Conservation (phyloP, 208 protist genomes). For the Leishmania major region DNA sequence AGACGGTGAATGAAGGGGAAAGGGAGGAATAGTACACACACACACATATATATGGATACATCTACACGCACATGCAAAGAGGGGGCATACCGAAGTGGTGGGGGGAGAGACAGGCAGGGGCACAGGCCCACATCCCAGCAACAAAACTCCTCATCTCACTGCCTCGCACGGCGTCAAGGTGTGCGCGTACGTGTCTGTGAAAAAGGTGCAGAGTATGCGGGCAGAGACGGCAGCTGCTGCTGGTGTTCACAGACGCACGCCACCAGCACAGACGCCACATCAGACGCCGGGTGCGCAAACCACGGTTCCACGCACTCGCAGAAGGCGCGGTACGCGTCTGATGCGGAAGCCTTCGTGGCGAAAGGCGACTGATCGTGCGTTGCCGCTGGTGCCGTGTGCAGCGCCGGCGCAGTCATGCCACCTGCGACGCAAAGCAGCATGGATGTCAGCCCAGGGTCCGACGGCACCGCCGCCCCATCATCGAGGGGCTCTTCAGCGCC, state of each 20-base stretch:
- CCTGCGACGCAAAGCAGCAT: constrained; percentile 27
- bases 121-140: not conserved
- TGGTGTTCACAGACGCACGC: constrained; percentile 11
- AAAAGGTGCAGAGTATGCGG: not conserved
- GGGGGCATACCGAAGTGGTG: not conserved
- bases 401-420: constrained; percentile 11
- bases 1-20: not conserved
- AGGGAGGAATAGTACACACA: not conserved
- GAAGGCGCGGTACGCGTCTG: constrained; percentile 16
- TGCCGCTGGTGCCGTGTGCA: not conserved
- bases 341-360: not conserved
- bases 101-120: too few relatives aligned
- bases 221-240: not conserved
- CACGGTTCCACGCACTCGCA: constrained; percentile 23
- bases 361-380: not conserved
- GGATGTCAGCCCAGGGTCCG: constrained; percentile 11
- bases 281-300: constrained; percentile 8
- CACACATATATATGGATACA: not conserved
- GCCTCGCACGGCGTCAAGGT: not conserved
- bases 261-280: constrained; percentile 10
- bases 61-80: not conserved
- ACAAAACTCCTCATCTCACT: not conserved
- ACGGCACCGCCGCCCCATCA: not conserved
- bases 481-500: not conserved
- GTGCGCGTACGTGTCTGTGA: not conserved